Base-by-base conservation (phyloP, 2,329 filamentous ascomycete genomes). In the Sarocladium kiliense region DNA sequence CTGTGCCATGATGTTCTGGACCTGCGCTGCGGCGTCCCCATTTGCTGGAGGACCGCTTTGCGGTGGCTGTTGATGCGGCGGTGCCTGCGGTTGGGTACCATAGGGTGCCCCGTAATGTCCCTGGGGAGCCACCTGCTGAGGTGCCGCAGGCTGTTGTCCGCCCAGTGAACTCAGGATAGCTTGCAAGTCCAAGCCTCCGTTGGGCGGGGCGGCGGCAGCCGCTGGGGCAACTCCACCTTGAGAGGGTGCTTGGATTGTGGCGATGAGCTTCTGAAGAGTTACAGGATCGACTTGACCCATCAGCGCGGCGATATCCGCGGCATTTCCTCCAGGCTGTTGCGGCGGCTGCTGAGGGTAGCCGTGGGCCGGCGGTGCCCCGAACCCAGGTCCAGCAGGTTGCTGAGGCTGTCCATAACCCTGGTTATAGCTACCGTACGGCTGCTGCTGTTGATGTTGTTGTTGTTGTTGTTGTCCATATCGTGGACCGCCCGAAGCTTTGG, bases 1-100 rank as follows among this genome's bases (percentile, higher is more conserved):
- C 63, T 89, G 84, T 14, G 86, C 85, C 81, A 91, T 87, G 53
- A 91, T 89, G 62, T 88, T 87, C 66, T 87, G 81, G 62, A 91
- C 77, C 54, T 84, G 77, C 12, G 84, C 74, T 9, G 76, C 73
- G 12, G 74, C 68, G 55, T 72, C 70, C 12, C 65, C 64, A 55
- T 65, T 47, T 60, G 21, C 60, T n/a, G 26, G 45, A 10, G 47
- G 7, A 58, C 21, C 54, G 53, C n/a, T 26, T 42, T 58, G 58
- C 54, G 39, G 62, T 59, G 25, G 61, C 64, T 54, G 60, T 57
- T 53, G 61, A 59, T 64, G 53, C 65, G 21, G 18, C 58, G 21
- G 65, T 53, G 60, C 57, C 19, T 62, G 56, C 26, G 59, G 63
- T 45, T 67, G 65, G 3, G 59, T 62, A 51, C 64, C 68, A 49